phyloP scores from a whole-genome alignment of 805 yeast species.

The Wickerhamomyces bisporus region DNA sequence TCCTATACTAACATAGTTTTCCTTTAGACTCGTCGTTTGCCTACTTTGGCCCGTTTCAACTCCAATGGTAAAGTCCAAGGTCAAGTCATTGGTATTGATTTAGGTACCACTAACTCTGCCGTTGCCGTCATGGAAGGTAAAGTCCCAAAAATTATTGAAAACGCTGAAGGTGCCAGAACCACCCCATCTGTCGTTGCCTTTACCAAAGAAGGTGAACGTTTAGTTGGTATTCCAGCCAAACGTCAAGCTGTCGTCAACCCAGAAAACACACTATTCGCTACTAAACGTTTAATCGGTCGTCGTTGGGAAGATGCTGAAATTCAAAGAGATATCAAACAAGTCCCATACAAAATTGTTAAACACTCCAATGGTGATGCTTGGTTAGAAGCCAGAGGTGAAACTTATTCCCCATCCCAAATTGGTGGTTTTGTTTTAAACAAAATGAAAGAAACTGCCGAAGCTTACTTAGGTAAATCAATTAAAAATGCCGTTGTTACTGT shows the following conservation, averaged over 20 bases:
- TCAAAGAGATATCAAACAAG: slow-evolving; percentile 58
- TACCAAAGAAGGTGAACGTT: slow-evolving; percentile 43
- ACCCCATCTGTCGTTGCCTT: slow-evolving; percentile 56
- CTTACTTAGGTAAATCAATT: slow-evolving; percentile 45
- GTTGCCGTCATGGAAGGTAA: slow-evolving; percentile 48
- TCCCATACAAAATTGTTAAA: slow-evolving; percentile 60
- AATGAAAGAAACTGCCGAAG: slow-evolving; percentile 63
- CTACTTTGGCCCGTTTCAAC: slow-evolving; percentile 38
- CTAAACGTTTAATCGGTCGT: slow-evolving; percentile 78
- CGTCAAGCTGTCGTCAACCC: slow-evolving; percentile 78
- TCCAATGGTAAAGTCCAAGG: slow-evolving; percentile 42
- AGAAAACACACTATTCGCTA: slow-evolving; percentile 74
- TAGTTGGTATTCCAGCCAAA: slow-evolving; percentile 71
- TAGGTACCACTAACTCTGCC: slow-evolving; percentile 89
- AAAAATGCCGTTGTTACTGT: slow-evolving; percentile 79
- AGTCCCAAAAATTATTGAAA: slow-evolving; percentile 67
- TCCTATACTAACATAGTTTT: slow-evolving; percentile 11
- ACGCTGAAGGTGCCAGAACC: slow-evolving; percentile 76
- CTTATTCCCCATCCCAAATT: slow-evolving; percentile 66
- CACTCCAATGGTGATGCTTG: slow-evolving; percentile 68
- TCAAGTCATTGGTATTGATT: slow-evolving; percentile 70
- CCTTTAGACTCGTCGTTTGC: slow-evolving; percentile 21
- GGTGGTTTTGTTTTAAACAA: slow-evolving; percentile 61
- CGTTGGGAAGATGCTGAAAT: slow-evolving; percentile 66
- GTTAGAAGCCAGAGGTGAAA: slow-evolving; percentile 40